Base-by-base conservation (phyloP, 1,284 basidiomycete species). In the Cutaneotrichosporon sp. region DNA sequence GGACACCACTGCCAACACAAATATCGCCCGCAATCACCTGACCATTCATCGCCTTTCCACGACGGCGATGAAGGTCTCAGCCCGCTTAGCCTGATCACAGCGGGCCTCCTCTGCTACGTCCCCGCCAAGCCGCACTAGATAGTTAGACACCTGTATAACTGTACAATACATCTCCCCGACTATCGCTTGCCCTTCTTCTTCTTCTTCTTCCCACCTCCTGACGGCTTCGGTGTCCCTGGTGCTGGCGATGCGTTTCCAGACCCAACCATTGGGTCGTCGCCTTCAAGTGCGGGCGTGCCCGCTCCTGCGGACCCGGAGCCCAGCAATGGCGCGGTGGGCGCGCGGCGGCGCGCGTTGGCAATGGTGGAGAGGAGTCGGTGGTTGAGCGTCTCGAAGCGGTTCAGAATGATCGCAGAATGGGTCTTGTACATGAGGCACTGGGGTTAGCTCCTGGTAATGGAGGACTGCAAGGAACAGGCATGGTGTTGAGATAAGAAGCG, bases 401-500 rank as follows among this genome's bases (percentile, higher is more conserved):
- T 93, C 60, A 97, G 83, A 75, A 90, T 91, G 68, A 93, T 85
- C 41, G 88, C 88, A 1, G 90, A 93, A 63, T 86, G 84, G 1
- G 92, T 93, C 72, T 91, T 90, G 80, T 92, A 97, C 75, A 92
- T 94, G 67, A 96, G 79, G 71, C 90, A 92, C 91, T 94, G 70
- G 37, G 25, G 41, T 54, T 35, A 48, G 50, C 27, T 41, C n/a
- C n/a, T n/a, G n/a, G n/a, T n/a, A n/a, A n/a, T n/a, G n/a, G n/a
- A n/a, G n/a, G n/a, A n/a, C n/a, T n/a, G n/a, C n/a, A n/a, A n/a
- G n/a, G n/a, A n/a, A n/a, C n/a, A n/a, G n/a, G n/a, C n/a, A n/a
- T n/a, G n/a, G n/a, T n/a, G n/a, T n/a, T n/a, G n/a, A n/a, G n/a
- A n/a, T n/a, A n/a, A n/a, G n/a, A n/a, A n/a, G n/a, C n/a, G n/a